A percentile compares a stretch with the other conserved stretches of the same genome.
phyloP scores from a whole-genome alignment of 1,139 yeast genomes.

The Debaryomycetaceae sp. region DNA sequence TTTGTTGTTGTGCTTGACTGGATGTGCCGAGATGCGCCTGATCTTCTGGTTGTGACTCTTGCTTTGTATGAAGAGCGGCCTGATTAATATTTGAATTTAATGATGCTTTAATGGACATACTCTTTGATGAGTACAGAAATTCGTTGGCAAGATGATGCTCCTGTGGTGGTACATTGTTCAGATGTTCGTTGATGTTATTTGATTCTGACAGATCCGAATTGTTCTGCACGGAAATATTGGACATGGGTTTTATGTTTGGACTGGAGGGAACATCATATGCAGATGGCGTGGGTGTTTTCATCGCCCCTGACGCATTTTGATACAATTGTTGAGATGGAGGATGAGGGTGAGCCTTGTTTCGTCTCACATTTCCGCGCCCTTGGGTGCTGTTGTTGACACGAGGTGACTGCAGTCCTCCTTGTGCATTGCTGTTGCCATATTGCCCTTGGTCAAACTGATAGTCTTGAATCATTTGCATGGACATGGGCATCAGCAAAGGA shows the following conservation, averaged over 20 bases:
- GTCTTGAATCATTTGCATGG: conserved; percentile 13
- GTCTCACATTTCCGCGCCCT: conserved; percentile 7
- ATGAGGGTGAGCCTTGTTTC: conserved; percentile 10
- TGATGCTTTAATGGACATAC: conserved; percentile 1
- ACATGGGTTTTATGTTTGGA: conserved; percentile 32
- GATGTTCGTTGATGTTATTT: conserved; percentile 13
- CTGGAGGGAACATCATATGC: conserved; percentile 43
- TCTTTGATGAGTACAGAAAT: background rate
- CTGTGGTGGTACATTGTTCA: background rate
- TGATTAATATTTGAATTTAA: background rate
- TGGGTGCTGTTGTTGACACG: conserved; percentile 6
- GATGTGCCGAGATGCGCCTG: conserved; percentile 5
- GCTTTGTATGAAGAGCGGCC: background rate
- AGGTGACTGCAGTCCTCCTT: conserved; percentile 8
- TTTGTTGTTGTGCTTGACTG: conserved; percentile 12
- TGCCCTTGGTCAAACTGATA: conserved; percentile 2
- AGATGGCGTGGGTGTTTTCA: conserved; percentile 43
- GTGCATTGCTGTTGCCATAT: background rate
- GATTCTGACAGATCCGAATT: conserved; percentile 44
- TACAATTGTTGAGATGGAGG: background rate
- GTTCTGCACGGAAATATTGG: conserved; percentile 27
- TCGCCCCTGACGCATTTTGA: conserved; percentile 1
- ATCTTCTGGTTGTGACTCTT: conserved; percentile 5
- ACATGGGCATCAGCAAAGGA: conserved; percentile 18
- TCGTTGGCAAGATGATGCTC: conserved; percentile 1